Evolutionary conservation across 2,329 filamentous ascomycete genomes (phyloP), one percentile per base, ranked within the genome.

Genomic region (Penicillium sp.): DNA sequence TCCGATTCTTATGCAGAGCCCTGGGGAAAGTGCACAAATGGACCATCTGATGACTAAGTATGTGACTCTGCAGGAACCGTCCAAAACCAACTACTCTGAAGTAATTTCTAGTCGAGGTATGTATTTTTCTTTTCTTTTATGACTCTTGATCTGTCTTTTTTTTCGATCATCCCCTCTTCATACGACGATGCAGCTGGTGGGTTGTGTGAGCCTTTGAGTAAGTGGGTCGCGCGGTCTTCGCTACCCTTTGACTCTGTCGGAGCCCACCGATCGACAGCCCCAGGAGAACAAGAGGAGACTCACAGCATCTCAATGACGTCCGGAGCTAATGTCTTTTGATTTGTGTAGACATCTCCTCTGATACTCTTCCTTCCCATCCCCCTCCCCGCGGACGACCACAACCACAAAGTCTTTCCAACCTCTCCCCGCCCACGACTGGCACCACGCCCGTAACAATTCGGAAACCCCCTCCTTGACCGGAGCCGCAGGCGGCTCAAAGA

Each of bases 391-490:
- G 77, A 84, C 81, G 29, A 78, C 79, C 29, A 77, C 78, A 36
- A 78, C 79, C 29, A 77, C 78, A 36, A 80, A 83, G 59, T 71
- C 84, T 22, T 80, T 85, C 76, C 28, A 76, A 72, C 46, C 62
- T 74, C 36, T 69, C 46, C 64, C 69, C 44, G 73, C 70, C 44
- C 73, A 44, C 74, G 80, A 55, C 78, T 81, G 39, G 81, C 60
- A 84, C 76, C 70, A 86, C 82, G 86, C 67, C 62, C 80, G 84
- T 56, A 81, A 84, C 45, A 87, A 82, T 68, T 87, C 85, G 44
- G 85, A 88, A 65, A 40, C 67, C 80, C 37, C 69, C 76, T 47
- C 76, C 77, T 55, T 69, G 74, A 39, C 73, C 73, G 47, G 71
- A 76, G 52, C 70, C 76, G 52, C 71, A 63, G 64, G 53, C 62